phyloP scores from a whole-genome alignment of 345 rosid species.

The Eucalyptus curtisii region DNA sequence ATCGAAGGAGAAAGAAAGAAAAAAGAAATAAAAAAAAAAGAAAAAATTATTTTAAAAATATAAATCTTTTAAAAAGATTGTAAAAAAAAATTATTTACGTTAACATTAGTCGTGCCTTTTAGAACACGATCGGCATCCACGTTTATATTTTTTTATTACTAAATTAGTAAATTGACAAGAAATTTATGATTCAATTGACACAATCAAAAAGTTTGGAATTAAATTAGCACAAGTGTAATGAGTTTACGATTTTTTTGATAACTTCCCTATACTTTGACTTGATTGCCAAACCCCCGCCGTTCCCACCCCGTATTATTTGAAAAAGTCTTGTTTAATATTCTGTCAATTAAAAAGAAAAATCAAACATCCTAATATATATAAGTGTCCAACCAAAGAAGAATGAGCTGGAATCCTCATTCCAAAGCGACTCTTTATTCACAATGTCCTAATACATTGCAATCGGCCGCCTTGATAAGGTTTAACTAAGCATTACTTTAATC shows the following conservation, averaged over 20 bases:
- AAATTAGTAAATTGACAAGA: too few species aligned
- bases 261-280: neutral
- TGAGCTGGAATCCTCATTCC: neutral
- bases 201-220: neutral
- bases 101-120: rapidly evolving
- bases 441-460: neutral
- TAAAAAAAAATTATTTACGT: too few species aligned
- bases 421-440: neutral
- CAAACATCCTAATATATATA: neutral
- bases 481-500: neutral
- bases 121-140: rapidly evolving
- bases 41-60: too few species aligned
- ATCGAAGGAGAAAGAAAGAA: neutral
- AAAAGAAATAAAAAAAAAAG: too few species aligned
- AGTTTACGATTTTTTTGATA: too few species aligned
- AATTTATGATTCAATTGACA: neutral
- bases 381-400: neutral
- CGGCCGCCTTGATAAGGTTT: neutral
- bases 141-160: too few species aligned
- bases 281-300: neutral
- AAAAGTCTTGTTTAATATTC: neutral
- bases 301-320: neutral
- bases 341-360: neutral
- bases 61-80: neutral
- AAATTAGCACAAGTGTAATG: neutral